Percentiles rank a stretch among this genome's conserved stretches.
Evolutionary conservation across 1,139 yeast species (phyloP).

Genomic region (Saccharomyces hybrid): DNA sequence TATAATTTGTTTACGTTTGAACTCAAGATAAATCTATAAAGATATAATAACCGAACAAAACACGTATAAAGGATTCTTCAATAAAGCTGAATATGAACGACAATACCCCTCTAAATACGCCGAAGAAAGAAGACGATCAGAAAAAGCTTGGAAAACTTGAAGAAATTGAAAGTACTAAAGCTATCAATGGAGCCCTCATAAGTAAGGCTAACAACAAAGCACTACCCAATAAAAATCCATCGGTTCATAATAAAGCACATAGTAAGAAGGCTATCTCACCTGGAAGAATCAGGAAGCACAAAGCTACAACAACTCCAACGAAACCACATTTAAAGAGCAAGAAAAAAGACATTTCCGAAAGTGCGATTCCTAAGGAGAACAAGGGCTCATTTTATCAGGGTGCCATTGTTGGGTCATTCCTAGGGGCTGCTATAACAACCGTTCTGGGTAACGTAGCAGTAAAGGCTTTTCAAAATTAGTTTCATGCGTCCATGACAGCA

Average conservation of each 20-base stretch:
- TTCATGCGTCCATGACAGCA: too few species aligned
- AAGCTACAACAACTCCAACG: not conserved
- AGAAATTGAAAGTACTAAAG: not conserved
- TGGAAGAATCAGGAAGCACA: not conserved
- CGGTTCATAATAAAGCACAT: not conserved
- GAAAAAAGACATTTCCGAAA: not conserved
- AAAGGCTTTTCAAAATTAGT: constrained; percentile 3
- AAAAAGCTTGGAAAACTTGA: not conserved
- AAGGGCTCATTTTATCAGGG: constrained; percentile 19
- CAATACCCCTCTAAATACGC: not conserved
- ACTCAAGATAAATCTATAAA: not conserved
- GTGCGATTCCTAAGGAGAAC: not conserved
- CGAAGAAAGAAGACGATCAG: not conserved
- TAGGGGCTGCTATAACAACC: constrained; percentile 26
- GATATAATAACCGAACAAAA: not conserved
- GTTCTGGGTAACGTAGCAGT: constrained; percentile 15
- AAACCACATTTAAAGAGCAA: not conserved
- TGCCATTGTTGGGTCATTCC: constrained; percentile 24
- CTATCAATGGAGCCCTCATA: not conserved
- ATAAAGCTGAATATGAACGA: not conserved
- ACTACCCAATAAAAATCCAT: not conserved
- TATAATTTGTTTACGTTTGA: not conserved
- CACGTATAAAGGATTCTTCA: not conserved
- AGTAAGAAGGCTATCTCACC: not conserved
- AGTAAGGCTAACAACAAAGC: not conserved